A percentile compares a stretch with the other conserved stretches of the same genome.
These are phyloP conservation scores for Pseudogymnoascus sp. DNA, from an alignment of 2,329 filamentous ascomycete species.

Conservation along the genomic window DNA sequence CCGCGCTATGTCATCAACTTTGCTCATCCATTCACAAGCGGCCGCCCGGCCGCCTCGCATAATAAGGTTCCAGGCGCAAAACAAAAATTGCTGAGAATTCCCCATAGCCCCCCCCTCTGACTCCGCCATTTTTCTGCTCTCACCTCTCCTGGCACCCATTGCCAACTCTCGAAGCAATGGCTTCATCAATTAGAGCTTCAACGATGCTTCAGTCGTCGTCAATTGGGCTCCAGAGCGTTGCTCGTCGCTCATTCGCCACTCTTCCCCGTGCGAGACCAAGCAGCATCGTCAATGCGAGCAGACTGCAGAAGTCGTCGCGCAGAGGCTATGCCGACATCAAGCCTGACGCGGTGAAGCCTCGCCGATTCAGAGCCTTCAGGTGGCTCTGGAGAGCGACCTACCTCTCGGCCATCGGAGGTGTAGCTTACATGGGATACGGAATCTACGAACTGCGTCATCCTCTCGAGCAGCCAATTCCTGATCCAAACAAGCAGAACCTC, in stretches of 20 bases:
- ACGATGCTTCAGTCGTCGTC: constrained; percentile 26
- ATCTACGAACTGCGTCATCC: constrained; percentile 81
- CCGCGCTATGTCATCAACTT: constrained; percentile 7
- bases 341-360: constrained; percentile 32
- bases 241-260: constrained; percentile 25
- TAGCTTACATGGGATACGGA: constrained; percentile 68
- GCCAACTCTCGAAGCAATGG: constrained; percentile 23
- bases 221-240: constrained; percentile 24
- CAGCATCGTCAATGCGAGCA: constrained; percentile 21
- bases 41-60: constrained; percentile 1
- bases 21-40: constrained; percentile 8
- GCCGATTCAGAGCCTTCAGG: constrained; percentile 59
- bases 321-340: constrained; percentile 34
- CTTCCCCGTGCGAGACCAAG: constrained; percentile 24
- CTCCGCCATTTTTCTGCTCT: background rate
- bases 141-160: constrained; percentile 13
- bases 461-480: constrained; percentile 66
- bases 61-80: constrained; percentile 8
- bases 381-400: constrained; percentile 82
- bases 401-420: constrained; percentile 60
- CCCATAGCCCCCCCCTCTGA: background rate
- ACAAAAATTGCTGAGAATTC: constrained; percentile 10
- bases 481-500: constrained; percentile 91
- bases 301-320: constrained; percentile 34
- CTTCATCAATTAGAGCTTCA: constrained; percentile 26